Conservation (phyloP, 2,329 filamentous ascomycete genomes). For the Fusarium continuum region DNA sequence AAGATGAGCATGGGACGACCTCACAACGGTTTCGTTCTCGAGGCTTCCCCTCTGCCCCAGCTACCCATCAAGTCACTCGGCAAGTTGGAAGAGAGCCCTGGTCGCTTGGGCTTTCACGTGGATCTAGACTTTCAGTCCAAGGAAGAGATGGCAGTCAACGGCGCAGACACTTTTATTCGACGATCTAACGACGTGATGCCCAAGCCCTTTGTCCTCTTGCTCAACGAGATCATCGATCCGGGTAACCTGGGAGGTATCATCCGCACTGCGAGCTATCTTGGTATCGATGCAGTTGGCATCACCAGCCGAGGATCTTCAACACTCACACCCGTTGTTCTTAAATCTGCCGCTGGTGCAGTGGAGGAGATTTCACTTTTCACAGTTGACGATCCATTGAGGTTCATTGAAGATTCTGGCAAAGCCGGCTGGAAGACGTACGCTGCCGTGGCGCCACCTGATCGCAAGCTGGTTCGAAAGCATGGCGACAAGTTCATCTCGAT, state of each 20-base stretch:
- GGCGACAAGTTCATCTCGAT: constrained; percentile 59
- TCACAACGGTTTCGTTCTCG: constrained; percentile 90
- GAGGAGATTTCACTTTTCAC: constrained; percentile 81
- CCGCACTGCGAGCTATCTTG: constrained; percentile 89
- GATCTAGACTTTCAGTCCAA: constrained; percentile 72
- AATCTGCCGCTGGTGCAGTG: constrained; percentile 87
- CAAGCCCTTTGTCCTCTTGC: constrained; percentile 76
- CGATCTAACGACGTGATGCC: constrained; percentile 48
- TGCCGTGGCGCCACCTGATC: constrained; percentile 64
- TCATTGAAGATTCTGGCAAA: constrained; percentile 72
- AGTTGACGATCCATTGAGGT: constrained; percentile 71
- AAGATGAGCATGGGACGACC: constrained; percentile 84
- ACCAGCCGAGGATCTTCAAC: constrained; percentile 77
- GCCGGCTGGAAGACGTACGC: constrained; percentile 88
- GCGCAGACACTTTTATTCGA: constrained; percentile 62
- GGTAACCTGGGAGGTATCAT: constrained; percentile 92
- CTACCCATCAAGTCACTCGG: constrained; percentile 71
- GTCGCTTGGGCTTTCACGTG: constrained; percentile 64
- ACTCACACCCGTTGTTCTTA: constrained; percentile 80
- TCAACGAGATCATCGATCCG: constrained; percentile 83
- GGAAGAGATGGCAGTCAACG: constrained; percentile 81
- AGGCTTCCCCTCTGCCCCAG: constrained; percentile 83
- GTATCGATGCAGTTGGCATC: constrained; percentile 82
- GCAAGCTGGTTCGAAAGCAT: constrained; percentile 47
- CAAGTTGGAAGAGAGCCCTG: constrained; percentile 54